Conservation (phyloP, 192 early-diverging fungal genomes). For the Pilaira anomala region DNA sequence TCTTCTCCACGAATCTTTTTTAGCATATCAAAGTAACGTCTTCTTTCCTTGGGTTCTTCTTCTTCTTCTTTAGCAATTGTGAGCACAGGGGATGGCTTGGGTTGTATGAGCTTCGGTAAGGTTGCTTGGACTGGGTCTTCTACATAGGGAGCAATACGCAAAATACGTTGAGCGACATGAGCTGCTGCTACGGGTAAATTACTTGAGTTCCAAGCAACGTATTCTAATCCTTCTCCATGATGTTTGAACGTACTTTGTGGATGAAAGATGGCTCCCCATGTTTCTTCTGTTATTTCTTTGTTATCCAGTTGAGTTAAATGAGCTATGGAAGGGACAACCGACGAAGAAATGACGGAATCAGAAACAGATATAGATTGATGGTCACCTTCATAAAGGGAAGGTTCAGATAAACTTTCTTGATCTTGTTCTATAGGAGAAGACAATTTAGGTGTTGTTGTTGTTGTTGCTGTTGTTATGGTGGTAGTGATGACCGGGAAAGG, state of each 20-base stretch:
- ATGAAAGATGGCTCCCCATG: constrained; percentile 8
- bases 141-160: too few species aligned
- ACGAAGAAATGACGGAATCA: too few species aligned
- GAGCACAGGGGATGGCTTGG: not conserved
- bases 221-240: not conserved
- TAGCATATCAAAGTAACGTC: not conserved
- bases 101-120: not conserved
- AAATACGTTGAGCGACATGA: not conserved
- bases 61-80: not conserved
- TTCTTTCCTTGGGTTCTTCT: not conserved
- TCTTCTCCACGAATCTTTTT: constrained; percentile 4
- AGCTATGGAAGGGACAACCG: too few species aligned
- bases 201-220: not conserved
- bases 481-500: too few species aligned
- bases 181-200: not conserved
- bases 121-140: not conserved
- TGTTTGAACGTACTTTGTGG: constrained; percentile 3
- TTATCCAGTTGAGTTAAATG: too few species aligned
- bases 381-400: too few species aligned
- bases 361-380: too few species aligned
- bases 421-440: too few species aligned
- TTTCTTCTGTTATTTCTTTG: too few species aligned
- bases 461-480: too few species aligned
- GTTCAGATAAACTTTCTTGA: too few species aligned
- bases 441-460: too few species aligned